Evolutionary conservation across 768 basidiomycete species (phyloP), one percentile per base, ranked within the genome.

Genomic region (Austroboletus eburneus): DNA sequence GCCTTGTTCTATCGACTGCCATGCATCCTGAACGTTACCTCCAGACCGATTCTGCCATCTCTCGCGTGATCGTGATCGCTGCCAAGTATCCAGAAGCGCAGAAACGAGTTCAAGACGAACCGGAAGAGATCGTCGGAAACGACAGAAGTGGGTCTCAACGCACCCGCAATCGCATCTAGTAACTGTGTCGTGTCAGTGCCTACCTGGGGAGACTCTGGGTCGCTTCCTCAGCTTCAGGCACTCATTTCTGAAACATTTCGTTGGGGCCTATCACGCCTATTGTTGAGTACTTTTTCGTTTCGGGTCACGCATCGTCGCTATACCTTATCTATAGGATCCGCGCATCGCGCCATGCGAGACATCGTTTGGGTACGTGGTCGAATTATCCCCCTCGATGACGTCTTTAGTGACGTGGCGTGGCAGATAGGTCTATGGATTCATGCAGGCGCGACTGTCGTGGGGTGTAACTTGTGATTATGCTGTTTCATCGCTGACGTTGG

Each of bases 321-420:
- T n/a, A n/a, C n/a, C n/a, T 27, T 12, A 6, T 13, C 23, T 39
- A n/a, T n/a, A 62, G 61, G 83, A 0, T 78, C 83, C 46, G 69
- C 77, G 1, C 85, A 87, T 51, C 74, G 75, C 12, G 75, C 81
- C 1, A 84, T 79, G 0, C 74, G 74, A 41, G 82, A 85, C 45
- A 73, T 86, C 32, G 56, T 78, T 20, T 85, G 79, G 77, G 80
- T 80, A 49, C 6, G 55, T 41, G 34, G 6, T 20, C 34, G 3
- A 6, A 23, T 27, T 14, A 5, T 25, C 5, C 17, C 10, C 1
- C 17, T 30, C 2, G 20, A 16, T 18, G 29, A 29, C 13, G 8
- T 29, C 13, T 7, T 29, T 13, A 5, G 13, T n/a, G n/a, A n/a
- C 17, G 16, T 7, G 17, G 9, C 20, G 18, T 29, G 9, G 16